Conservation (phyloP, 83 land plant genomes). For the Picea abies region DNA sequence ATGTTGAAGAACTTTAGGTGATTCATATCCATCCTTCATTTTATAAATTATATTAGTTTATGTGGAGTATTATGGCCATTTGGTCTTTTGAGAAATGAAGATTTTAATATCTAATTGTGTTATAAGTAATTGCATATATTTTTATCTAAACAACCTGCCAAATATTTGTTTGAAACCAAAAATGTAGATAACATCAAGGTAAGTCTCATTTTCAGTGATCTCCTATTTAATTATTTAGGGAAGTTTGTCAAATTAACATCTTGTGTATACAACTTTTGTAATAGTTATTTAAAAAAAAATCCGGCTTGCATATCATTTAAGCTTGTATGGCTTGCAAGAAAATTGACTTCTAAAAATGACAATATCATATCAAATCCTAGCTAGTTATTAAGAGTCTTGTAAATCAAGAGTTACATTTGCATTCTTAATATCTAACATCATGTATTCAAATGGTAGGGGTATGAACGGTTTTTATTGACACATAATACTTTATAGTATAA, state of each 20-base stretch:
- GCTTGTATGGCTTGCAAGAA: background rate
- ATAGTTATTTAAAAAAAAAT: too few species aligned
- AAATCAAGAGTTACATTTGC: too few species aligned
- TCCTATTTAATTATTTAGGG: background rate
- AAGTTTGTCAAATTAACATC: background rate
- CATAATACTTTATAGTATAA: background rate
- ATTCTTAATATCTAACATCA: too few species aligned
- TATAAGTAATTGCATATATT: constrained; percentile 75
- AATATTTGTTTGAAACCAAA: constrained; percentile 70
- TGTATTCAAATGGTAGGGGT: too few species aligned
- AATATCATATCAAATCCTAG: background rate
- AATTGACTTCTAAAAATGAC: background rate
- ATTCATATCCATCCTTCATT: background rate
- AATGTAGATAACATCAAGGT: constrained; percentile 78
- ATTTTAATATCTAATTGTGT: background rate
- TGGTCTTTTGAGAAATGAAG: background rate
- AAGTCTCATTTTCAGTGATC: background rate
- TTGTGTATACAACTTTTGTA: background rate
- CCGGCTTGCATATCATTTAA: background rate
- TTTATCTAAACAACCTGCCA: constrained; percentile 72
- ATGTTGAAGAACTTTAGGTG: background rate
- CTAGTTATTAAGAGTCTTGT: background rate
- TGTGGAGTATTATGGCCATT: background rate
- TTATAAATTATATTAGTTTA: background rate
- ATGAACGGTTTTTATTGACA: too few species aligned